phyloP scores from a whole-genome alignment of 1,139 yeast genomes.

The Pichia sp. region DNA sequence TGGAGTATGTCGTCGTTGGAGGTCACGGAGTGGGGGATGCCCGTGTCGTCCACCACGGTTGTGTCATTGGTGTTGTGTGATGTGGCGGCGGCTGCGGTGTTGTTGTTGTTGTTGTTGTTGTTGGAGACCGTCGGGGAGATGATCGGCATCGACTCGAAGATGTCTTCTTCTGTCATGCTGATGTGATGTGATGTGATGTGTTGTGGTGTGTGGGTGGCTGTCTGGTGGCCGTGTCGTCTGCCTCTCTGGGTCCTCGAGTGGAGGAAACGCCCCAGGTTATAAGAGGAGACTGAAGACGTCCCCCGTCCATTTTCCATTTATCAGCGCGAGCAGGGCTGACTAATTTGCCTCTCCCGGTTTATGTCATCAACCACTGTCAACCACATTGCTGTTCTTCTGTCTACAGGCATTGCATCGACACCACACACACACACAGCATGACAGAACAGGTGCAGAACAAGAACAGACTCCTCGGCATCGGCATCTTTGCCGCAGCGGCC shows the following conservation, averaged over 20 bases:
- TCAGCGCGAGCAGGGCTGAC: no score
- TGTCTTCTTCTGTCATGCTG: slow-evolving; percentile 20
- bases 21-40: neutral
- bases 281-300: no score
- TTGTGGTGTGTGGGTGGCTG: no score
- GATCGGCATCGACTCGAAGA: slow-evolving; percentile 33
- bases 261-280: no score
- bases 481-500: slow-evolving; percentile 15
- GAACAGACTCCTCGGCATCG: slow-evolving; percentile 12
- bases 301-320: no score
- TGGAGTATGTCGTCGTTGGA: neutral
- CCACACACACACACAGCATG: neutral
- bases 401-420: no score
- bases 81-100: neutral
- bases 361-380: neutral
- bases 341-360: neutral
- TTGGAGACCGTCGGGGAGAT: slow-evolving; percentile 31
- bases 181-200: neutral
- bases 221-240: no score
- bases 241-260: no score
- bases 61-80: neutral
- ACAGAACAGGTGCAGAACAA: slow-evolving; percentile 5
- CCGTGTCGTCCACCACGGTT: neutral
- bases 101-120: no score
- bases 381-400: no score